Evolutionary conservation across 805 yeast species (phyloP), one percentile per base, ranked within the genome.

Genomic region (Spathaspora gorwiae): DNA sequence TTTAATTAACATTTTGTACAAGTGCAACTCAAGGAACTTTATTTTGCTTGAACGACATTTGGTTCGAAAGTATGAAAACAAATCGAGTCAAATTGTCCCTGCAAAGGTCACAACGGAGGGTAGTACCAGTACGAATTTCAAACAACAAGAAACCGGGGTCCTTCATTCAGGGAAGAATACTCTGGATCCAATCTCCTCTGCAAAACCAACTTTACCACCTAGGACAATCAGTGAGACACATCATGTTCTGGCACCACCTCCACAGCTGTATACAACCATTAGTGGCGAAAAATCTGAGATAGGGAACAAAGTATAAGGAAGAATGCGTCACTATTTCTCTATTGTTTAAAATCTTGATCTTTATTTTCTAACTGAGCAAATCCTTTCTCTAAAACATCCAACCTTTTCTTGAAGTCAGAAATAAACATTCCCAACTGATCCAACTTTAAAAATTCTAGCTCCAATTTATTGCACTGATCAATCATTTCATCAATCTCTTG

Each of bases 21-120:
- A 86, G 64, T 79, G 90, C 37, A 86, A 85, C 56, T 81, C 88
- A 24, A 70, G 96, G 46, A 88, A 88, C 60, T 81, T 82, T 49
- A 67, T 84, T 39, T 53, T 84, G 32, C 52, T 70, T 44, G 73
- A 70, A 50, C 56, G 62, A 45, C 54, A 68, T 43, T 56, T 70
- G 47, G 68, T 67, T 39, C 61, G 65, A 35, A 66, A 65, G 52
- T 60, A 67, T 40, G 9, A 29, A 24, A 19, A 19, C 24, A 19
- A 19, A 19, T 19, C 24, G 5, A 35, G n/a, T 11, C 7, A 33
- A 9, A 19, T 34, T 13, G 34, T 24, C 12, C 32, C 32, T 3
- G 42, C 35, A n/a, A 32, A 24, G 35, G 26, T 26, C 5, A n/a
- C 4, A 39, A 15, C 42, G 9, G 19, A 30, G 26, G 35, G 8